Evolutionary conservation across 2,329 filamentous ascomycete species (phyloP).

Genomic region (Rhexocercosporidium sp.): DNA sequence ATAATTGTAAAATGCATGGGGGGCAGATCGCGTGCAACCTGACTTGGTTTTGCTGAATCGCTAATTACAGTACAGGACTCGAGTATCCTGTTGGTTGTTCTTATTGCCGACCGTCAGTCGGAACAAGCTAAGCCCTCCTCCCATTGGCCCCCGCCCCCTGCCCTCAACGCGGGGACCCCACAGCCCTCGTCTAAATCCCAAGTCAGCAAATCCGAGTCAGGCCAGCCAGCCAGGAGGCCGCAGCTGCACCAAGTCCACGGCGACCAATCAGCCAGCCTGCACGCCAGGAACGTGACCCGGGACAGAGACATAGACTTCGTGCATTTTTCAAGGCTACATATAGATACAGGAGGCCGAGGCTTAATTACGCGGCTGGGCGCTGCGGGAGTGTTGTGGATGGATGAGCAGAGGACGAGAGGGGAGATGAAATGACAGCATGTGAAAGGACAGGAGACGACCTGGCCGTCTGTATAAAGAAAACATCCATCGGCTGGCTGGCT

Average conservation of each 20-base stretch:
- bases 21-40: background rate
- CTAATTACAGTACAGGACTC: background rate
- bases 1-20: background rate
- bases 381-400: background rate
- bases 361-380: background rate
- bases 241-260: background rate
- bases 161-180: background rate
- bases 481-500: background rate
- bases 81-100: too few relatives aligned
- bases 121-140: background rate
- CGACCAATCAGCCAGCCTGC: background rate
- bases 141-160: background rate
- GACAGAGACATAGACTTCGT: background rate
- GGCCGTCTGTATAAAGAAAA: background rate
- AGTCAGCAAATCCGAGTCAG: background rate
- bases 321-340: background rate
- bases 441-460: background rate
- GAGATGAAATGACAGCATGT: background rate
- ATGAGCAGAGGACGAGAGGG: background rate
- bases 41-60: background rate
- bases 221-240: background rate
- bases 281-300: background rate
- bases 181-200: background rate
- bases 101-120: background rate
- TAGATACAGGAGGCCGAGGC: background rate